A percentile compares a stretch with the other conserved stretches of the same genome.
phyloP scores from a whole-genome alignment of 495 filamentous ascomycete species.

The Trichocladium uniseriatum region DNA sequence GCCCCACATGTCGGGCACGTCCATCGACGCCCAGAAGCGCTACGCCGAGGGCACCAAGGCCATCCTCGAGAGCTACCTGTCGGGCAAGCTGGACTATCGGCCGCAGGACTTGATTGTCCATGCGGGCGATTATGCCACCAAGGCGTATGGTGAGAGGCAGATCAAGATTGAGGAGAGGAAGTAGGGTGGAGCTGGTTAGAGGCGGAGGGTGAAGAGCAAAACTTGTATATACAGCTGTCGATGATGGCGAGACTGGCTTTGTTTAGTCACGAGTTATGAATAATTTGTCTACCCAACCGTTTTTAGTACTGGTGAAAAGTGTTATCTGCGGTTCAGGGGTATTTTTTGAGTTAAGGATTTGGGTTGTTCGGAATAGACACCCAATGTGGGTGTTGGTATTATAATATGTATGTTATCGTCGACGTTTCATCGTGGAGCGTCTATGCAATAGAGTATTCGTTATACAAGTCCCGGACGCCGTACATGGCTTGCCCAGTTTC shows the following conservation, averaged over 20 bases:
- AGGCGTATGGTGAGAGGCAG: conserved; percentile 86
- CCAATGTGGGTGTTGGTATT: too few species aligned
- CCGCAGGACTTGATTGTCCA: conserved; percentile 88
- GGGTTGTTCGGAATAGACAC: too few species aligned
- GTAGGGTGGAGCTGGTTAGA: neutral
- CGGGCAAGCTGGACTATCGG: conserved; percentile 75
- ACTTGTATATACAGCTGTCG: neutral
- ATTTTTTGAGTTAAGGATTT: too few species aligned
- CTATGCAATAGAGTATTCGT: too few species aligned
- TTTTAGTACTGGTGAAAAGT: too few species aligned
- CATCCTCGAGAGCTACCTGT: conserved; percentile 87
- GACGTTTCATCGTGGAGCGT: too few species aligned
- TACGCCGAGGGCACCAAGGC: conserved; percentile 84
- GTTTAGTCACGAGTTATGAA: conserved; percentile 2
- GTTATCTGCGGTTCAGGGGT: too few species aligned
- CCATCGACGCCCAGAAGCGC: conserved; percentile 91
- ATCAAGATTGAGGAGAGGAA: conserved; percentile 40
- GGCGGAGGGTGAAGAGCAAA: neutral
- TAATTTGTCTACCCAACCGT: neutral
- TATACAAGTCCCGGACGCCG: too few species aligned
- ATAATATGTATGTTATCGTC: too few species aligned
- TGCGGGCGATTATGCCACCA: conserved; percentile 89
- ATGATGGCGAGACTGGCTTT: neutral
- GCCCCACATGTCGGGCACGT: conserved; percentile 96
- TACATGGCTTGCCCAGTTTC: too few species aligned